Conservation (phyloP, 2,329 filamentous ascomycete species). For the Pseudogymnoascus verrucosus region DNA sequence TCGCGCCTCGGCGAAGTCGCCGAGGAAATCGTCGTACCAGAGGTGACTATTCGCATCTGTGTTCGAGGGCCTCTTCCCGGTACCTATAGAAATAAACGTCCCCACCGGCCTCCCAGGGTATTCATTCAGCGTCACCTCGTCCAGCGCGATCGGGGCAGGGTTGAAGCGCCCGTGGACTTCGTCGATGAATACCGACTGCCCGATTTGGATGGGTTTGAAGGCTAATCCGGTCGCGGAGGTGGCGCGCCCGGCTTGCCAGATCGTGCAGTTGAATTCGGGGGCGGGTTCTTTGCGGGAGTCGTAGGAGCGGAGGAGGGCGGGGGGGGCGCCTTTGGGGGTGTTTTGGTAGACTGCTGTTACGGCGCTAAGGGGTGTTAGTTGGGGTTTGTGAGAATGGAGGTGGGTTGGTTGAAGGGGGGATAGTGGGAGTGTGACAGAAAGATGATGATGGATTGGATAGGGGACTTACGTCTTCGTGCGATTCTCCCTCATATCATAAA, state of each 20-base stretch:
- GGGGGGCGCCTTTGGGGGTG: too few species aligned
- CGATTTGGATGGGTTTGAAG: constrained; percentile 92
- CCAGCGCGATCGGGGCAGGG: constrained; percentile 73
- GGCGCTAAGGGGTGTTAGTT: constrained; percentile 46
- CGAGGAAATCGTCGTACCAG: constrained; percentile 89
- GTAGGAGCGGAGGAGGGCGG: constrained; percentile 81
- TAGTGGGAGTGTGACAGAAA: too few species aligned
- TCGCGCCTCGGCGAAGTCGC: constrained; percentile 81
- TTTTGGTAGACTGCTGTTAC: constrained; percentile 89
- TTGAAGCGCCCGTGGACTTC: constrained; percentile 91
- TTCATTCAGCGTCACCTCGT: constrained; percentile 86
- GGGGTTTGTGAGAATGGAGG: constrained; percentile 15
- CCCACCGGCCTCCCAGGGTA: constrained; percentile 92
- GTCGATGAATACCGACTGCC: constrained; percentile 88
- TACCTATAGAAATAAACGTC: constrained; percentile 90
- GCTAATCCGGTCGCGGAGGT: constrained; percentile 85
- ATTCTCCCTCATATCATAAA: constrained; percentile 83
- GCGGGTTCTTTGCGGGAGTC: constrained; percentile 87
- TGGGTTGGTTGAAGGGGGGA: too few species aligned
- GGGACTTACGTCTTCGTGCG: constrained; percentile 80
- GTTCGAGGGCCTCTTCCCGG: constrained; percentile 68
- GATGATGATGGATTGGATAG: neutral
- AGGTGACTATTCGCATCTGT: constrained; percentile 64
- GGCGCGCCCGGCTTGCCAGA: constrained; percentile 96
- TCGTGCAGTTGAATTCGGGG: constrained; percentile 86